Base-by-base conservation (phyloP, 2,329 filamentous ascomycete genomes). In the Hymenoscyphus repandus region DNA sequence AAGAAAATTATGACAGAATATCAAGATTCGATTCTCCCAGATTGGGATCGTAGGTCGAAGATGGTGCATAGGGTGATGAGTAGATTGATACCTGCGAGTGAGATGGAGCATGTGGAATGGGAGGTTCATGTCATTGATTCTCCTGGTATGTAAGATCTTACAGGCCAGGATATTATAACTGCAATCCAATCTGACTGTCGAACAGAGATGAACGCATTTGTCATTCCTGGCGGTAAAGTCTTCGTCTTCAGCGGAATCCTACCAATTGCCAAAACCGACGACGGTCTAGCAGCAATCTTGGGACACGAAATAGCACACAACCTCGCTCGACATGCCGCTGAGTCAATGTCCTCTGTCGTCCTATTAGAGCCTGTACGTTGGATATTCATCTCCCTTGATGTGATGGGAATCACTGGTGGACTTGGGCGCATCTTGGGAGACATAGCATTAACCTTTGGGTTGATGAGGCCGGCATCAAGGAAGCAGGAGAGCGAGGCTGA, bases 261-360 rank as follows among this genome's bases (percentile, higher is more conserved):
- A 48, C 75, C 77, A n/a, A 70, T 89, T 18, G 85, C 84, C 52
- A 65, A 74, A 47, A 82, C 73, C 60, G 85, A 90, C 50, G 79
- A 85, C 63, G 83, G 82, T 2, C 72, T 92, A 22, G 88, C 88
- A 4, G 81, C 87, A 1, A 85, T 92, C 2, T 72, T 92, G 12
- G 85, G 86, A 12, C 88, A 91, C 68, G 88, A 91, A 70, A 88
- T 91, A 54, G 85, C 86, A 15, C 88, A 92, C 64, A 86, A 85
- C 55, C 75, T 88, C 13, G 85, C 85, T 0, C 77, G 80, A 50
- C 86, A 90, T 63, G 70, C 77, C 6, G 82, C 77, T 15, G 88
- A 92, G 72, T 75, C 79, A 3, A 72, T 79, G 69, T 74, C 70
- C 44, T 68, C 69, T 41, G 50, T 51, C 6, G 50, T 64, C 6